Percentiles rank a stretch among this genome's conserved stretches.
Evolutionary conservation across 2,329 filamentous ascomycete genomes (phyloP).

Genomic region (Trichoderma arundinaceum): DNA sequence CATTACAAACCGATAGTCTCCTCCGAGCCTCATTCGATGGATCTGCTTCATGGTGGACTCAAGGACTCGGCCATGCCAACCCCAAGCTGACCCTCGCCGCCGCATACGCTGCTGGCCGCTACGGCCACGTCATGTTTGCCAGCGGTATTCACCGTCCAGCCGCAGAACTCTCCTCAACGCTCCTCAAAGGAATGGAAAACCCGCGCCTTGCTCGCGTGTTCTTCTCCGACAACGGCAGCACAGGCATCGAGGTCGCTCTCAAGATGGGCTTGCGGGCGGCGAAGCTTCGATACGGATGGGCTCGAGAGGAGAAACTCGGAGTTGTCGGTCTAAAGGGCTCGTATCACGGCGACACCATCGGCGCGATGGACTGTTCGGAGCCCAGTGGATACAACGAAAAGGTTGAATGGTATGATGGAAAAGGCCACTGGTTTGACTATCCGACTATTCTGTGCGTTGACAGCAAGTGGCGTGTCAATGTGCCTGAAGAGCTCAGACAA

Average conservation of each 20-base stretch:
- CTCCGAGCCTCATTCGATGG: conserved; percentile 73
- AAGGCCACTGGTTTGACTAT: conserved; percentile 81
- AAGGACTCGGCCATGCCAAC: conserved; percentile 82
- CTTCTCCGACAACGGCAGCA: conserved; percentile 84
- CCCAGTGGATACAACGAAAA: conserved; percentile 79
- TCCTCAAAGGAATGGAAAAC: conserved; percentile 66
- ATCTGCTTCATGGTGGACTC: conserved; percentile 91
- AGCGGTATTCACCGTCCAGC: conserved; percentile 80
- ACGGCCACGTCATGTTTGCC: conserved; percentile 89
- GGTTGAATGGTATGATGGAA: conserved; percentile 83
- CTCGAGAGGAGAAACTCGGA: conserved; percentile 61
- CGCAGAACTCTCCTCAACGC: conserved; percentile 67
- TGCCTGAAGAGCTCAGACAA: conserved; percentile 55
- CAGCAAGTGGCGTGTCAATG: conserved; percentile 69
- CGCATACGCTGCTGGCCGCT: conserved; percentile 80
- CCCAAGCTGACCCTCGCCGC: conserved; percentile 73
- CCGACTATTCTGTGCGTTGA: conserved; percentile 70
- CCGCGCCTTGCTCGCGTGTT: conserved; percentile 73
- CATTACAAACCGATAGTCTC: conserved; percentile 30
- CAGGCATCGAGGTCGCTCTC: conserved; percentile 80
- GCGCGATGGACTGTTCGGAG: conserved; percentile 84
- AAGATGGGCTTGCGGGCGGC: conserved; percentile 83
- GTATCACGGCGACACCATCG: conserved; percentile 88
- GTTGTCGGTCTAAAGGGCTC: conserved; percentile 78
- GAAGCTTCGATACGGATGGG: conserved; percentile 69